Base-by-base conservation (phyloP, 768 basidiomycete species). In the Kwoniella sp. region DNA sequence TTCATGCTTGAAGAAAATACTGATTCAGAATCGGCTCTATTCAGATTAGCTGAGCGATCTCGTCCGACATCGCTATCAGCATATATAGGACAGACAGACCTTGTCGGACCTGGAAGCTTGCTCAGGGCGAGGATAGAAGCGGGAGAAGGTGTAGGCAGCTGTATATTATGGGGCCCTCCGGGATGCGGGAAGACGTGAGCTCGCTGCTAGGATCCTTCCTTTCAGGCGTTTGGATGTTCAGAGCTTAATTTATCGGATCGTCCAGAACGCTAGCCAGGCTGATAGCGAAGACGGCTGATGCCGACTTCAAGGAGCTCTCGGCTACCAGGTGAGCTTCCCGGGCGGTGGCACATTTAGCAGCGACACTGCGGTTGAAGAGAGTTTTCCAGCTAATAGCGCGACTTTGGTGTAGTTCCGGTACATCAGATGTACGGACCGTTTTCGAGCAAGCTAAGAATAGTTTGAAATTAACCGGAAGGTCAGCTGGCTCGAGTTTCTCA, bases 401-500 rank as follows among this genome's bases (percentile, higher is more conserved):
- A n/a, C n/a, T n/a, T 29, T 21, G 22, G 60, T 22, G 7, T 26
- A 73, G 78, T 27, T 71, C 81, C 5, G 77, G 76, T 0, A 85
- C 88, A 17, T 85, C 85, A 55, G 90, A 93, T 46, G 86, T 92
- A 9, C 84, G 88, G 40, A 81, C 82, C n/a, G 82, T 89, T 1
- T 87, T 90, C 57, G 89, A 90, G 66, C 88, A 90, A 71, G 91
- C 91, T 2, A 88, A 86, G 74, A 84, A 84, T 49, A 79, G 83
- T 9, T 83, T 91, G 54, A 83, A 83, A 44, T 75, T 90, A 50
- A 87, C 87, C 0, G 88, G 88, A 67, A 84, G 85, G 76, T 73
- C 25, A 36, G 76, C 60, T 30, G n/a, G n/a, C n/a, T n/a, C n/a
- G n/a, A n/a, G n/a, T n/a, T n/a, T n/a, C n/a, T n/a, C n/a, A n/a